phyloP scores from a whole-genome alignment of 306 rosid genomes.

The Lablab purpureus region DNA sequence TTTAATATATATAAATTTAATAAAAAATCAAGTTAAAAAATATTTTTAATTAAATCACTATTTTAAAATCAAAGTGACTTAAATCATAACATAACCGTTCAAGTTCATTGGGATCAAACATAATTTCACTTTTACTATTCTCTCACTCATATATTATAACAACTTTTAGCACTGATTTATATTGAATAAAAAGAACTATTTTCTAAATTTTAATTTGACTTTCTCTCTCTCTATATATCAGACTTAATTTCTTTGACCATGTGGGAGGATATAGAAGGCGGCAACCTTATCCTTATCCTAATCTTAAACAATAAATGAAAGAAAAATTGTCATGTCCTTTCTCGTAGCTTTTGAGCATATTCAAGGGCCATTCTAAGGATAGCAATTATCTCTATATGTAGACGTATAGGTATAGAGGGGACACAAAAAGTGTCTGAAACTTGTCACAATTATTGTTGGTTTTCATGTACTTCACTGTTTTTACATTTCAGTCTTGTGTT shows the following conservation, averaged over 20 bases:
- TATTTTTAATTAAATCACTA: too few relatives aligned
- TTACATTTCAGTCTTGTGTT: neutral
- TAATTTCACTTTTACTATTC: too few relatives aligned
- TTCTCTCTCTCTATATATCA: neutral
- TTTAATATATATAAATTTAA: too few relatives aligned
- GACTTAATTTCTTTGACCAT: neutral
- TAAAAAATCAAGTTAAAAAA: too few relatives aligned
- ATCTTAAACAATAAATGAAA: neutral
- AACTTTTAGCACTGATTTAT: too few relatives aligned
- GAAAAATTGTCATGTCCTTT: neutral
- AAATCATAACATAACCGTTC: too few relatives aligned
- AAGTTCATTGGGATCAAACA: too few relatives aligned
- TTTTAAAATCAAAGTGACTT: too few relatives aligned
- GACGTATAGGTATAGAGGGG: neutral
- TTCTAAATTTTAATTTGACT: too few relatives aligned
- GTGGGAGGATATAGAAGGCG: neutral
- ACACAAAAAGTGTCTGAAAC: neutral
- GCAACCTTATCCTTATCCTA: constrained; percentile 20
- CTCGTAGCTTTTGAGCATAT: constrained; percentile 2
- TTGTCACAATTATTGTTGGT: neutral
- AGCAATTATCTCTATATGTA: neutral
- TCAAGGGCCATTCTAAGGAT: constrained; percentile 4
- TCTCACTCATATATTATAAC: too few relatives aligned
- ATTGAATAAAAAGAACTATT: too few relatives aligned
- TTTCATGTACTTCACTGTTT: neutral